Evolutionary conservation across 2,329 filamentous ascomycete species (phyloP), one percentile per base, ranked within the genome.

Genomic region (Drechslerella coelobrocha): DNA sequence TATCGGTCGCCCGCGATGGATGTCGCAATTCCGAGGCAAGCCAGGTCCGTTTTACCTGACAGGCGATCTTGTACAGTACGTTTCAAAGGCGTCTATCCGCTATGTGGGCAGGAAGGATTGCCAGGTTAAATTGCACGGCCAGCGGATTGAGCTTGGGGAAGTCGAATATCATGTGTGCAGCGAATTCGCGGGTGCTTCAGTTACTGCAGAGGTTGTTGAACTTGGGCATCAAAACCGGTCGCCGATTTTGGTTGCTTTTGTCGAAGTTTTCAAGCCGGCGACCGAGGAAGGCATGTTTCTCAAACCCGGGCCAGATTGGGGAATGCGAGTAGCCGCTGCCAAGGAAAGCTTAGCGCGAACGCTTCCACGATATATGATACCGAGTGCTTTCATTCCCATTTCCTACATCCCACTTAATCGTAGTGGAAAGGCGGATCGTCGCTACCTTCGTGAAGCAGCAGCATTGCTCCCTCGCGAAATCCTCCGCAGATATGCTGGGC

Each of bases 81-180:
- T 95, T 7, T 82, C 86, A 0, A 89, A 94, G 76, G 89, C 89
- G 0, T 88, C 87, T 0, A 81, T 96, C 8, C 78, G 89, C 2
- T 89, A 92, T 37, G 79, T 85, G 6, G 89, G 90, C 10, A 84
- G 90, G 31, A 81, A 88, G 17, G 91, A 94, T 74, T 88, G 89
- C 68, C 90, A 93, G 77, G 82, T 93, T 60, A 94, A 94, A 77
- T 81, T 95, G 8, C 84, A 89, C 43, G 91, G 91, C 0, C 89
- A 92, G 73, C 82, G 89, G 34, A 86, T 95, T 37, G 90, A 94
- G 76, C 83, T 91, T 9, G 84, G 85, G 0, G 91, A 94, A 76
- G 88, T 95, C 61, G 88, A 86, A 61, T 83, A 83, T 9, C 78
- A 91, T 12, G 80, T 88, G 0, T 80, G 82, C 7, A 82, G 82